A percentile compares a stretch with the other conserved stretches of the same genome.
These are phyloP conservation scores for Arthrobotrys conoides DNA, from an alignment of 2,329 filamentous ascomycete species.

Conservation along the genomic window DNA sequence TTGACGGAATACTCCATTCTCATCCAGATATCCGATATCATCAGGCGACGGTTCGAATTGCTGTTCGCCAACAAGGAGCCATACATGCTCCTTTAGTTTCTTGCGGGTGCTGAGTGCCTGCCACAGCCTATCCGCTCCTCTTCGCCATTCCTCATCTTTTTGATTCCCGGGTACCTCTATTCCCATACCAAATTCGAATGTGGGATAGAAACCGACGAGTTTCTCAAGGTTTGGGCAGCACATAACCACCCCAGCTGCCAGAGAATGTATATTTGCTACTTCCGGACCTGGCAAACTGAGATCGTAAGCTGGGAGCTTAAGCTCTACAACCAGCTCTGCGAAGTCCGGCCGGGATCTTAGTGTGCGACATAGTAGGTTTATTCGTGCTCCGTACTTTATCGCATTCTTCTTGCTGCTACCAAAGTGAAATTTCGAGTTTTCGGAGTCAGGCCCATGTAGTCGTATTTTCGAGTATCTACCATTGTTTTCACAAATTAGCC, in stretches of 20 bases:
- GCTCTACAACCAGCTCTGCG: conserved; percentile 50
- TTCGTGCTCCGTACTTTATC: conserved; percentile 50
- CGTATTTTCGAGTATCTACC: conserved; percentile 58
- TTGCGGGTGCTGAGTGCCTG: conserved; percentile 55
- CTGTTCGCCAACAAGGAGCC: conserved; percentile 54
- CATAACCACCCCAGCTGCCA: conserved; percentile 49
- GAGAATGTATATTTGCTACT: conserved; percentile 47
- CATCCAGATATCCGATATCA: conserved; percentile 58
- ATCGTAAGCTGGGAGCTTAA: conserved; percentile 58
- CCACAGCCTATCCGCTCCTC: conserved; percentile 55
- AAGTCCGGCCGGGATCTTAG: conserved; percentile 48
- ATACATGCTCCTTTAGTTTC: conserved; percentile 54
- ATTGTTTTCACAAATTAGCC: conserved; percentile 5
- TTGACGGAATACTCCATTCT: conserved; percentile 54
- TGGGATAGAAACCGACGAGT: conserved; percentile 57
- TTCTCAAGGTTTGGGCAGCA: conserved; percentile 57
- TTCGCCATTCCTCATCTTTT: conserved; percentile 50
- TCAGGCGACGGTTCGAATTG: conserved; percentile 55
- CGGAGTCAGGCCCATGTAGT: conserved; percentile 55
- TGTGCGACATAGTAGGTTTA: conserved; percentile 56
- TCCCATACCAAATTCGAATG: conserved; percentile 59
- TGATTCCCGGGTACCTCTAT: conserved; percentile 39
- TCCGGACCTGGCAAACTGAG: conserved; percentile 39
- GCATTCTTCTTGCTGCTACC: conserved; percentile 49
- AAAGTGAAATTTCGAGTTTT: conserved; percentile 53